Conservation (phyloP, 306 rosid species). For the Cicer chorassanicum region DNA sequence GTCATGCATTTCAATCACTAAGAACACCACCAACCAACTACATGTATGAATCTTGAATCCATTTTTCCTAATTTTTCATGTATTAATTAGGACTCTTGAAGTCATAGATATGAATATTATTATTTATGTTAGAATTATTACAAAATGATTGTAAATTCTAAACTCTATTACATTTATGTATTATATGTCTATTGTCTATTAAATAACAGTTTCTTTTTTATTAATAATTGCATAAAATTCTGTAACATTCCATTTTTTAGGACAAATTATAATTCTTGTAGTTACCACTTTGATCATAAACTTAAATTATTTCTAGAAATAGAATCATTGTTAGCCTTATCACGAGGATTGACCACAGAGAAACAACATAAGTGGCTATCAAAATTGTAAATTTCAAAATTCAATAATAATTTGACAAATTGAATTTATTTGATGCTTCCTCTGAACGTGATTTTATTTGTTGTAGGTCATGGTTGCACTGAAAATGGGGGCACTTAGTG, state of each 20-base stretch:
- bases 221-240: no score
- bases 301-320: constrained; percentile 45
- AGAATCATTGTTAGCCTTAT: constrained; percentile 78
- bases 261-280: no score
- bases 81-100: background rate
- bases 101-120: background rate
- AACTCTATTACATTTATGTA: no score
- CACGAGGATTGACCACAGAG: constrained; percentile 90
- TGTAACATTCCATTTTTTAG: no score
- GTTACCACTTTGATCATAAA: no score
- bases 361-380: constrained; percentile 79
- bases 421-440: background rate
- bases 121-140: background rate
- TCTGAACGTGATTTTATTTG: constrained; percentile 39
- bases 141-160: no score
- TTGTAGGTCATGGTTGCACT: constrained; percentile 87
- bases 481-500: constrained; percentile 79
- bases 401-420: constrained; percentile 17
- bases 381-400: constrained; percentile 68
- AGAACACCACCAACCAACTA: no score
- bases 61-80: background rate
- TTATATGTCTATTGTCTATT: no score
- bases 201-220: no score
- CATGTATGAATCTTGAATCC: background rate
- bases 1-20: background rate